Evolutionary conservation across 2,329 filamentous ascomycete species (phyloP), one percentile per base, ranked within the genome.

Genomic region (Nigrospora oryzae): DNA sequence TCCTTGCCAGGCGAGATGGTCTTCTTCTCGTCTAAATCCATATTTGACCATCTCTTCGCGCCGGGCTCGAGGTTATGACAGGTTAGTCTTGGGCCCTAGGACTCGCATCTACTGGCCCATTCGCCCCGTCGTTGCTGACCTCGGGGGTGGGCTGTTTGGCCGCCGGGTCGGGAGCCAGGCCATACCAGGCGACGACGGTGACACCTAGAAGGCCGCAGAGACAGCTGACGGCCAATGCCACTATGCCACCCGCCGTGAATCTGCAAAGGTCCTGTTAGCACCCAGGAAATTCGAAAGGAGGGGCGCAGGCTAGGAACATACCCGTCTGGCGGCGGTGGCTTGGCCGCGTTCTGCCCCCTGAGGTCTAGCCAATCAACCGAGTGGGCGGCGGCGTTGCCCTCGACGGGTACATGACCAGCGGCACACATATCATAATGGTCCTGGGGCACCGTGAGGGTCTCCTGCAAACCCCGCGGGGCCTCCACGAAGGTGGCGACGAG

Each of bases 331-430:
- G 91, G 58, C 37, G 66, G 70, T 0, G 61, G 63, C 0, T 79
- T 74, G 2, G 73, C 69, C 33, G 58, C 63, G 45, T 81, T 83
- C 59, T 84, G 68, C 11, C 83, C 83, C 0, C 60, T 64, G 2
- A 89, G 65, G 50, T 93, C 77, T 0, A 86, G 64, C 10, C 79
- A 65, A 52, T 91, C 64, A 0, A 63, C 60, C 0, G 77, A 81
- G 56, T 89, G 89, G 0, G 73, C 88, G 0, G 86, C 88, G 0
- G 87, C 88, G 54, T 93, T 93, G 4, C 88, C 88, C 3, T 57
- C 55, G 0, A 66, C 74, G 1, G 77, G 70, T 0, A 79, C 62
- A 7, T 67, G 64, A 0, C 60, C 68, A 0, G 69, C 74, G 5
- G 65, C 64, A 58, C 86, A 91, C 4, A 66, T 75, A 7, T 76